Evolutionary conservation across 192 early-diverging fungal species (phyloP).

Genomic region (Phlyctochytrium planicorne): DNA sequence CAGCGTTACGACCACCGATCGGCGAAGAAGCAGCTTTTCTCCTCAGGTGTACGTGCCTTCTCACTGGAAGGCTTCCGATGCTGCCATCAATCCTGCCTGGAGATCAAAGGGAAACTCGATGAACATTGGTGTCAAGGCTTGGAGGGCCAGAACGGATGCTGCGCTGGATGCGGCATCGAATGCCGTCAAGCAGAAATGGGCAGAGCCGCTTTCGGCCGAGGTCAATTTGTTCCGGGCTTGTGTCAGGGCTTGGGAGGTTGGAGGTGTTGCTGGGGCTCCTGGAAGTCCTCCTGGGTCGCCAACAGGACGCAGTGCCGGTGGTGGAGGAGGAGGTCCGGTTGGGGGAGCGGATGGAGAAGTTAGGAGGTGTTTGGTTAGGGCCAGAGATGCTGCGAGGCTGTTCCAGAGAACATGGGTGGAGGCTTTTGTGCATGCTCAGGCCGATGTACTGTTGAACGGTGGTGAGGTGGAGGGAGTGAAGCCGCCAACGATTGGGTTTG

Average conservation of each 20-base stretch:
- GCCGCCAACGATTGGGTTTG: neutral
- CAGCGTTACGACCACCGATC: neutral
- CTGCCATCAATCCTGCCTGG: neutral
- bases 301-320: too few species aligned
- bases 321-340: neutral
- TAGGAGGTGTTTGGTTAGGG: neutral
- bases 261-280: neutral
- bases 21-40: neutral
- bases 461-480: neutral
- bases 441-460: neutral
- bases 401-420: neutral
- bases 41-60: neutral
- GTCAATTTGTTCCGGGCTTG: neutral
- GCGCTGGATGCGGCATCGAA: neutral
- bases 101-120: neutral
- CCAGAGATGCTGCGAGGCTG: neutral
- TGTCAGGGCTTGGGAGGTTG: neutral
- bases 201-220: neutral
- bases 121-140: neutral
- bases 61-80: neutral
- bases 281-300: neutral
- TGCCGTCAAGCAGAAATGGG: neutral
- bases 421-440: slow-evolving; percentile 1
- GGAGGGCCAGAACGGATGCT: neutral
- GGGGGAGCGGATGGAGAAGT: neutral